Evolutionary conservation across 177 flowering plant genomes (phyloP).

Genomic region (Vitis hybrid): DNA sequence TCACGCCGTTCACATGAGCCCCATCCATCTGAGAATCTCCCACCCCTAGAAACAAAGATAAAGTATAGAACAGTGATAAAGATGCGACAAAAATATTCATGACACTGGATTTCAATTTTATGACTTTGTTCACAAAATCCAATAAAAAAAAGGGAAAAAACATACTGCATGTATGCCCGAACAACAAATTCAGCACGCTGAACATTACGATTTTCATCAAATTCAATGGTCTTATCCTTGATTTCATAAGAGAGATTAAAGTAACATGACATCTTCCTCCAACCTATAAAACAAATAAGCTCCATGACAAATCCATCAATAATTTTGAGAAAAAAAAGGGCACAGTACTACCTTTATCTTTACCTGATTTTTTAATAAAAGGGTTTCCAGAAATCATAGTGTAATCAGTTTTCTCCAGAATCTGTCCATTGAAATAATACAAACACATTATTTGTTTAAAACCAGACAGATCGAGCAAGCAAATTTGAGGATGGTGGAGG

Average conservation of each 20-base stretch:
- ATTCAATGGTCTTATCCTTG: constrained; percentile 86
- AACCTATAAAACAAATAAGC: constrained; percentile 45
- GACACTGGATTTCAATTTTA: too few relatives aligned
- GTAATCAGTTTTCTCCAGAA: constrained; percentile 88
- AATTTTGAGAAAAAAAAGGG: neutral
- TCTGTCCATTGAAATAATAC: constrained; percentile 42
- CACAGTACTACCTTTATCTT: neutral
- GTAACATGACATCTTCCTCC: constrained; percentile 97
- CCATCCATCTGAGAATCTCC: constrained; percentile 98
- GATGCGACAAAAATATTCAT: neutral
- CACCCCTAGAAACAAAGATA: constrained; percentile 58
- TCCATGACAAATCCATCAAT: constrained; percentile 10
- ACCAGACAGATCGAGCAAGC: neutral
- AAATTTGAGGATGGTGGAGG: neutral
- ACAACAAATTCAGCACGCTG: constrained; percentile 93
- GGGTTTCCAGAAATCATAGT: constrained; percentile 80
- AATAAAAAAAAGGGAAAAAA: constrained; percentile 10
- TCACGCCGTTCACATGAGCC: constrained; percentile 97
- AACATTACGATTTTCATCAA: constrained; percentile 89
- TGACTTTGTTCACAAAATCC: neutral
- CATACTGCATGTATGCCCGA: constrained; percentile 95
- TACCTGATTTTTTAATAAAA: constrained; percentile 93
- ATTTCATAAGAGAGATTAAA: constrained; percentile 95
- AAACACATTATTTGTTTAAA: neutral
- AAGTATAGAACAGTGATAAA: neutral